Evolutionary conservation across 306 rosid genomes (phyloP), one percentile per base, ranked within the genome.

Genomic region (Cucumis cinereus): DNA sequence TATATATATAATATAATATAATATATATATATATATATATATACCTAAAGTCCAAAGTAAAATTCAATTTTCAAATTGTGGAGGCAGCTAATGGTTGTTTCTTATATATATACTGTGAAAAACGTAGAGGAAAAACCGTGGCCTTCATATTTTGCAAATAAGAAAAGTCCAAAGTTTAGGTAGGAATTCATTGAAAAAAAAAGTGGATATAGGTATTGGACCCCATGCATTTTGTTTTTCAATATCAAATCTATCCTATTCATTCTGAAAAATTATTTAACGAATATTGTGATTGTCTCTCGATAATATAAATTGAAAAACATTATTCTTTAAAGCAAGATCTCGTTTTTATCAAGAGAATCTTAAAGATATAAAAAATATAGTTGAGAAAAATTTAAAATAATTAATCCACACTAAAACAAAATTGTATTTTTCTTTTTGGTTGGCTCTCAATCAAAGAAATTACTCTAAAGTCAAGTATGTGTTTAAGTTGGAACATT

Each of bases 101-200:
- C 0, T 30, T 24, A 19, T 8, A 47, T 47, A 24, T 58, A 15
- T 49, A 19, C 73, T n/a, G 33, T 61, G 43, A 15, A 36, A 17
- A 69, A 71, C 23, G 40, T 47, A 22, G 3, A 40, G 10, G 28
- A 6, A 40, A 45, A 66, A 40, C 33, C 33, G 30, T 66, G 47
- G 53, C 73, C 28, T 66, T 40, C 19, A 22, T 22, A 70, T 47
- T 3, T 70, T 15, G 75, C 11, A 30, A 70, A 26, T 15, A 23
- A 49, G 33, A 24, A 71, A 71, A 49, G 75, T 71, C 75, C 75
- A n/a, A 69, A 43, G 54, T 69, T 69, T 69, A 24, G 75, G 75
- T 69, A 69, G 57, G 75, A 69, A 69, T 16, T 14, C 36, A 69
- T 69, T 43, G 75, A 45, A 69, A 69, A 36, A 10, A 45, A 45